Evolutionary conservation across 371 early-diverging fungal genomes (phyloP).

Genomic region (Umbelopsis sp.): DNA sequence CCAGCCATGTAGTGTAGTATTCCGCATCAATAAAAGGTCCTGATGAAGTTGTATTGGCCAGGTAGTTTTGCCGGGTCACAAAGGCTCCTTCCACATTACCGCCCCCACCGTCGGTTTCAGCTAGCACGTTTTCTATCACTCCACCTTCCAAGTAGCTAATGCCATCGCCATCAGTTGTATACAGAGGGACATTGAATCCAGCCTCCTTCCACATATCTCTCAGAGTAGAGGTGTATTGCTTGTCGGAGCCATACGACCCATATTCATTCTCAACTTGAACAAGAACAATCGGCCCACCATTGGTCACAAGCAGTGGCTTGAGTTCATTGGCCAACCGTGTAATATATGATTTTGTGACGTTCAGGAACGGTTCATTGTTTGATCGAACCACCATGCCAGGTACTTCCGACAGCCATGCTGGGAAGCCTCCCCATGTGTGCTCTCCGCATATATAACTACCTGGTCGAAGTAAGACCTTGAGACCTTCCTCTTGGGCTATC

Average conservation of each 20-base stretch:
- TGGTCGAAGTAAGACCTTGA: slow-evolving; percentile 11
- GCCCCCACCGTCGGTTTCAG: slow-evolving; percentile 17
- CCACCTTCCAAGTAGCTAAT: slow-evolving; percentile 1
- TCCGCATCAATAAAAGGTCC: slow-evolving; percentile 13
- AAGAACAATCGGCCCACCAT: slow-evolving; percentile 6
- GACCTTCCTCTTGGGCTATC: slow-evolving; percentile 12
- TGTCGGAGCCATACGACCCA: slow-evolving; percentile 3
- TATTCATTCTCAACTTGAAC: slow-evolving; percentile 13
- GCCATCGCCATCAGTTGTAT: slow-evolving; percentile 16
- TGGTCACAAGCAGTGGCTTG: background rate
- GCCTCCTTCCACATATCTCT: slow-evolving; percentile 15
- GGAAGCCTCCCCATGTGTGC: slow-evolving; percentile 8
- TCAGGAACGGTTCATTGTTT: slow-evolving; percentile 13
- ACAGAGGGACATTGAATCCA: slow-evolving; percentile 13
- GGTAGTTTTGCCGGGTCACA: background rate
- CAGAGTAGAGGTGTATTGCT: background rate
- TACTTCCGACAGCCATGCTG: slow-evolving; percentile 9
- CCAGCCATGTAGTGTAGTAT: slow-evolving; percentile 16
- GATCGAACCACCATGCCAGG: slow-evolving; percentile 20
- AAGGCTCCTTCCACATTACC: background rate
- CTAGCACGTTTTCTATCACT: slow-evolving; percentile 8
- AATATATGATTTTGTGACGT: slow-evolving; percentile 4
- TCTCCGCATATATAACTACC: slow-evolving; percentile 18
- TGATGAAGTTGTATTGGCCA: background rate
- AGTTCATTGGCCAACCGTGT: background rate